These are phyloP conservation scores for Citropsis articulata DNA, from an alignment of 345 rosid species.

Conservation along the genomic window DNA sequence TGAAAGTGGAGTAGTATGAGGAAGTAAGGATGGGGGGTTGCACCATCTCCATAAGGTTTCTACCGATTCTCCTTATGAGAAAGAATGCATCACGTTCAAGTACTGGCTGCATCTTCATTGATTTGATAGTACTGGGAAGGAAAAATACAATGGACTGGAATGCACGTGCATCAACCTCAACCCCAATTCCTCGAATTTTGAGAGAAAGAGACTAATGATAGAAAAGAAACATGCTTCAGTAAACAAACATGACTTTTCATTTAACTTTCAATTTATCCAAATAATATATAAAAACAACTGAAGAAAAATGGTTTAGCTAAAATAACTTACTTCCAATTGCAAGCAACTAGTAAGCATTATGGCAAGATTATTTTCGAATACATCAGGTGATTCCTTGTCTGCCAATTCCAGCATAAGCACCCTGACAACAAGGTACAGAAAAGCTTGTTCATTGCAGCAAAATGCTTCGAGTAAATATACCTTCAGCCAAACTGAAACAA, in stretches of 20 bases:
- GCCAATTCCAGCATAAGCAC: conserved; percentile 47
- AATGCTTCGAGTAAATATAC: background rate
- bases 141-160: conserved; percentile 29
- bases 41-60: conserved; percentile 16
- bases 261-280: background rate
- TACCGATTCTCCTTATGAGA: conserved; percentile 30
- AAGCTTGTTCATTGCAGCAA: background rate
- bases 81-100: conserved; percentile 35
- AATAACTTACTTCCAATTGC: conserved; percentile 54
- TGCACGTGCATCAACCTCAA: conserved; percentile 28
- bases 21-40: conserved; percentile 18
- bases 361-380: conserved; percentile 28
- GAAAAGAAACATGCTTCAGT: conserved; percentile 22
- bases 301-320: background rate
- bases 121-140: conserved; percentile 44
- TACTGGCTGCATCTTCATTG: conserved; percentile 47
- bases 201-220: conserved; percentile 48
- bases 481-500: background rate
- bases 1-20: conserved; percentile 24
- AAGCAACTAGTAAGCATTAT: conserved; percentile 38
- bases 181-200: conserved; percentile 37
- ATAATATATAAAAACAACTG: background rate
- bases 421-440: conserved; percentile 23
- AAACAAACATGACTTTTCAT: background rate
- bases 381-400: conserved; percentile 24